These are phyloP conservation scores for Populus alba DNA, from an alignment of 345 rosid species.

Conservation along the genomic window DNA sequence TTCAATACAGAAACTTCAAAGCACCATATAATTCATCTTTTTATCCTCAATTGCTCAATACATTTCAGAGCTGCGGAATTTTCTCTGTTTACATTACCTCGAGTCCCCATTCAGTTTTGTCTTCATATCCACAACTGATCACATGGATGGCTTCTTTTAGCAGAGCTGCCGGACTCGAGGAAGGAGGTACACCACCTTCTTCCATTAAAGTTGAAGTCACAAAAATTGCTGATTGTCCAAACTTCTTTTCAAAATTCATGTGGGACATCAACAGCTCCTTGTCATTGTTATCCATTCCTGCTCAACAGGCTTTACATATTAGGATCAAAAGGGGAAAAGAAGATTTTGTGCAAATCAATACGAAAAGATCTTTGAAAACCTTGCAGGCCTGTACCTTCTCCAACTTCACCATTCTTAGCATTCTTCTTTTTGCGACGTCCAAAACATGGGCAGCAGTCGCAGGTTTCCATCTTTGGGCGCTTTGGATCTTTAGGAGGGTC, in stretches of 20 bases:
- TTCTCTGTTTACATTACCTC: conserved; percentile 54
- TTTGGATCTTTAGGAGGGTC: conserved; percentile 33
- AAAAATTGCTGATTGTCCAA: conserved; percentile 88
- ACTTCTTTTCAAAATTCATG: conserved; percentile 88
- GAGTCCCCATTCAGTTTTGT: conserved; percentile 96
- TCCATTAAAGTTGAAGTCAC: conserved; percentile 94
- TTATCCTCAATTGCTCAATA: background rate
- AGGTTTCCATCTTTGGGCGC: conserved; percentile 95
- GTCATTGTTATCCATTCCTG: conserved; percentile 65
- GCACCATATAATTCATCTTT: background rate
- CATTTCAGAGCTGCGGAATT: background rate
- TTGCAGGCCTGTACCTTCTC: conserved; percentile 53
- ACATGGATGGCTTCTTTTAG: conserved; percentile 99
- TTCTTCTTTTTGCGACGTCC: conserved; percentile 74
- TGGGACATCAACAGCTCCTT: conserved; percentile 84
- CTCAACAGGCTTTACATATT: background rate
- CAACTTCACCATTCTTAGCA: conserved; percentile 43
- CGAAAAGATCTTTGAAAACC: conserved; percentile 36
- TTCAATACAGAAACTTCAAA: conserved; percentile 10
- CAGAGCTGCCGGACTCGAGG: conserved; percentile 91
- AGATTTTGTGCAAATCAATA: conserved; percentile 1
- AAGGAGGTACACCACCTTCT: conserved; percentile 94
- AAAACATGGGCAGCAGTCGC: conserved; percentile 95
- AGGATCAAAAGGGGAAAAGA: background rate
- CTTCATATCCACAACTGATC: conserved; percentile 94